Conservation (phyloP, 1,284 basidiomycete genomes). For the Cryptococcus maquisensis region DNA sequence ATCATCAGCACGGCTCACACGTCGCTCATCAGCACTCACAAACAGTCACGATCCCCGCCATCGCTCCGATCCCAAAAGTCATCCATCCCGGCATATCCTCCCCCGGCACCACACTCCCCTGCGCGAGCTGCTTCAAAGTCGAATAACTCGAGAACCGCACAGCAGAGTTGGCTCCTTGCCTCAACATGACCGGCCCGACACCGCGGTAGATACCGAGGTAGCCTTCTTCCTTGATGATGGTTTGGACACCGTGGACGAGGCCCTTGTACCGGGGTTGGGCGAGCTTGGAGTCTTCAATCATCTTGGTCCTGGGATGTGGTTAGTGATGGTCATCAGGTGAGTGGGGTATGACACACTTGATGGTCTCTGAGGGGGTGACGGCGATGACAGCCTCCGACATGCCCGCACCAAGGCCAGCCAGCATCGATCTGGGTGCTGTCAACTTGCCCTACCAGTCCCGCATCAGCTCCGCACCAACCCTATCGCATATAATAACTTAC, state of each 20-base stretch:
- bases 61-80: constrained; percentile 90
- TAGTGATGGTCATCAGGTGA: not conserved
- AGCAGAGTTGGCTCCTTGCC: constrained; percentile 95
- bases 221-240: constrained; percentile 82
- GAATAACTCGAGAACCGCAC: constrained; percentile 95
- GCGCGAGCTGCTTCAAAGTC: constrained; percentile 86
- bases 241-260: constrained; percentile 76
- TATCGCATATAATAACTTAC: constrained; percentile 51
- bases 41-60: constrained; percentile 91
- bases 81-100: constrained; percentile 79
- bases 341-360: constrained; percentile 66
- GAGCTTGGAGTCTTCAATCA: constrained; percentile 89
- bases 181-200: constrained; percentile 91
- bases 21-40: constrained; percentile 54
- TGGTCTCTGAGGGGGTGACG: constrained; percentile 95
- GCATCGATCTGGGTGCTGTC: constrained; percentile 72
- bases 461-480: not conserved
- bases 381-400: constrained; percentile 92
- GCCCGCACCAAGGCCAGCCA: constrained; percentile 90
- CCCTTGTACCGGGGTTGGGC: constrained; percentile 80
- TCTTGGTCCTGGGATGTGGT: constrained; percentile 69
- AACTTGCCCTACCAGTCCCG: constrained; percentile 68
- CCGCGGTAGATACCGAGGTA: constrained; percentile 77
- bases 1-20: not conserved
- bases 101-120: constrained; percentile 75